Evolutionary conservation across 2,329 filamentous ascomycete genomes (phyloP).

Genomic region (Neofusicoccum sp.): DNA sequence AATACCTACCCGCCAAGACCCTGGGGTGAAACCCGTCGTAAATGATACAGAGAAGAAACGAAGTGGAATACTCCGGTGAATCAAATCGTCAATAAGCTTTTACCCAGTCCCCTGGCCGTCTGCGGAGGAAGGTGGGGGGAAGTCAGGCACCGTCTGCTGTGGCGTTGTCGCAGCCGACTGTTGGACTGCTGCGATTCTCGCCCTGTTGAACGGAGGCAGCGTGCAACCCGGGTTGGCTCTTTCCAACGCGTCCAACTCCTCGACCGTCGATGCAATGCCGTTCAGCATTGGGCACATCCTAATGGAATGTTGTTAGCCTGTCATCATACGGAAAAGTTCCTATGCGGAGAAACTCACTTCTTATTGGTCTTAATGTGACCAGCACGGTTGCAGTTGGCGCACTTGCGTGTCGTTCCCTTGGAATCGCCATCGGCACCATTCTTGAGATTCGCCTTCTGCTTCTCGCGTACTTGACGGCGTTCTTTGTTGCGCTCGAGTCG

Average conservation of each 20-base stretch:
- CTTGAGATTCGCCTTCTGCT: slow-evolving; percentile 69
- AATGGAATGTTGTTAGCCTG: background rate
- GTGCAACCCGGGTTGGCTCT: slow-evolving; percentile 13
- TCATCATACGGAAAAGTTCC: no score
- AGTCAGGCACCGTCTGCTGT: slow-evolving; percentile 3
- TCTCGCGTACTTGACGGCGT: slow-evolving; percentile 84
- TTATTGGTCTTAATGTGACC: slow-evolving; percentile 99
- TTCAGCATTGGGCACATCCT: slow-evolving; percentile 23
- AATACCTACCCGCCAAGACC: background rate
- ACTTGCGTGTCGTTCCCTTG: slow-evolving; percentile 75
- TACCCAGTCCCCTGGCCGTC: background rate
- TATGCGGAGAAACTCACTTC: slow-evolving; percentile 61
- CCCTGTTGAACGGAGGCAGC: slow-evolving; percentile 11
- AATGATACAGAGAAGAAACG: background rate
- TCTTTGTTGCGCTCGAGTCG: slow-evolving; percentile 91
- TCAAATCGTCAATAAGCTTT: background rate
- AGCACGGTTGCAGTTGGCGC: slow-evolving; percentile 94
- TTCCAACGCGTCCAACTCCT: slow-evolving; percentile 16
- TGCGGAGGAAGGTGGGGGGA: background rate
- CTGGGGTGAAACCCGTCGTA: background rate
- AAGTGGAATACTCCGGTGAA: background rate
- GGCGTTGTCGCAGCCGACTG: background rate
- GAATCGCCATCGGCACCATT: slow-evolving; percentile 43
- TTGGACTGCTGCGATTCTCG: slow-evolving; percentile 1
- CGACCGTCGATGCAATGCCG: slow-evolving; percentile 7